Percentiles rank a stretch among this genome's conserved stretches.
phyloP scores from a whole-genome alignment of 129 eudicot genomes.

The Daucus carota region DH1_v3.0 NC_030389.2:33950001-33950500 shows the following conservation, averaged over 20 bases:
- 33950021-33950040: neutral
- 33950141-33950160: neutral
- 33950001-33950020: neutral
- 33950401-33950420: neutral
- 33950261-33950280: constrained; percentile 6
- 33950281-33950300: neutral
- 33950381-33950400: neutral
- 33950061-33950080: neutral
- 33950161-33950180: neutral
- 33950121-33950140: neutral
- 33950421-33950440: neutral
- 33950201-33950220: neutral
- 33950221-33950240: neutral
- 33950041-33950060: neutral
- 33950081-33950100: neutral
- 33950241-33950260: neutral
- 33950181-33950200: neutral
- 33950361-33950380: neutral
- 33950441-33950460: neutral
- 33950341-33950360: neutral
- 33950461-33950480: neutral
- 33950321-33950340: neutral
- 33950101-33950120: neutral
- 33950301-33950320: neutral
- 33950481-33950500: neutral